Base-by-base conservation (phyloP, 805 yeast genomes). In the Komagataella populi region DNA sequence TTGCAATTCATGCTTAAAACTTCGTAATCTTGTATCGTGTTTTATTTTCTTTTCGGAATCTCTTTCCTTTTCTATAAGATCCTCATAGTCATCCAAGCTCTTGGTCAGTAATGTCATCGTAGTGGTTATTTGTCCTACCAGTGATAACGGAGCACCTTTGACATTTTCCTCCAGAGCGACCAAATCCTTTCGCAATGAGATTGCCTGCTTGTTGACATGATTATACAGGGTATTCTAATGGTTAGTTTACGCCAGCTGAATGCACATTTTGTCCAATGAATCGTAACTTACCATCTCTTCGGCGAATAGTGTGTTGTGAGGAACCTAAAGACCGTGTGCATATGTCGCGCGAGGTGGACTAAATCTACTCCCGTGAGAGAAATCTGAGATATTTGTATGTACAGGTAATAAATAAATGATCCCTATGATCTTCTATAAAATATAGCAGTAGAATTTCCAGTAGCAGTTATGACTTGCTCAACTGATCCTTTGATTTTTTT, bases 191-290 rank as follows among this genome's bases (percentile, higher is more conserved):
- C 81, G 77, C 50, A 91, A 68, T 23, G 81, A 73, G 59, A 80
- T 87, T 30, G 88, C 79, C 66, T 90, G 96, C 65, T 87, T 88
- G 51, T 85, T 73, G 6, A 96, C 96, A 65, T 87, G 95, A 68
- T 87, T 91, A 69, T 84, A 88, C 50, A 90, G 72, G 23, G 96
- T 82, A 68, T 89, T 90, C 98, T 75, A 49, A 44, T 23, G 51
- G 20, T 45, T 23, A 44, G 43, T 22, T 48, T 10, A 30, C n/a
- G 14, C 14, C 39, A 30, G 39, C 6, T 2, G 4, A 30, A 7
- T 14, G 39, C 14, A 12, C 39, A 20, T 20, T 30, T 30, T 14
- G 39, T 30, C 39, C 14, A 30, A 30, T 30, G n/a, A 4, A 14
- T 5, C 14, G 14, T 7, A 4, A 30, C 39, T 10, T 30, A 30